Evolutionary conservation across 768 basidiomycete genomes (phyloP), one percentile per base, ranked within the genome.

Genomic region (Leccinellum luteum): DNA sequence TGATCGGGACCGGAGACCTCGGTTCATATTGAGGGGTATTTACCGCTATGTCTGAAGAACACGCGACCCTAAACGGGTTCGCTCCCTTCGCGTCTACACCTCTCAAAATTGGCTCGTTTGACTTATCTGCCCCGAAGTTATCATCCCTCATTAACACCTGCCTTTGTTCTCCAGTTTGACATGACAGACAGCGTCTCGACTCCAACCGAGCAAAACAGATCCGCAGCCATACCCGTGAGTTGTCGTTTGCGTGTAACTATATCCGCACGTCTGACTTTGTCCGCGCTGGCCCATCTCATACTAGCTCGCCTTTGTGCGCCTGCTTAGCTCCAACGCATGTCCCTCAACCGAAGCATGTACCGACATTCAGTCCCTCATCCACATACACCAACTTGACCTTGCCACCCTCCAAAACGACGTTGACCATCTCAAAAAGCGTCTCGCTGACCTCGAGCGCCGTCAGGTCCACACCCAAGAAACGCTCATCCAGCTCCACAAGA

Each of bases 281-380:
- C 35, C 41, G 56, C 49, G 6, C 28, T 17, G 1, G 8, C 21
- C 27, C 41, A n/a, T 50, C n/a, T 19, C 48, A 6, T 49, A n/a
- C n/a, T n/a, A 62, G 68, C 48, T 53, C 14, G 21, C 51, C 31
- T 58, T 60, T 53, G 43, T 32, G 9, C n/a, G n/a, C 17, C 28
- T 64, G 21, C 32, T 64, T 32, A 28, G 32, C 14, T 64, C 64
- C 52, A 68, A 69, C 41, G 6, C 49, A 3, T 65, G 53, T 51
- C 64, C 69, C 28, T 57, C 56, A 10, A 43, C 38, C 19, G 30
- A 64, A 35, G 35, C 52, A n/a, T 51, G 48, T 5, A 38, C 27
- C 35, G 34, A 23, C 21, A 57, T 68, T 55, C 56, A 56, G 2
- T 45, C 54, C 4, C 66, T 68, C 51, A 60, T 66, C 23, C 47